These are phyloP conservation scores for Saccharomyces pastorianus DNA, from an alignment of 1,139 yeast species.

Conservation along the genomic window DNA sequence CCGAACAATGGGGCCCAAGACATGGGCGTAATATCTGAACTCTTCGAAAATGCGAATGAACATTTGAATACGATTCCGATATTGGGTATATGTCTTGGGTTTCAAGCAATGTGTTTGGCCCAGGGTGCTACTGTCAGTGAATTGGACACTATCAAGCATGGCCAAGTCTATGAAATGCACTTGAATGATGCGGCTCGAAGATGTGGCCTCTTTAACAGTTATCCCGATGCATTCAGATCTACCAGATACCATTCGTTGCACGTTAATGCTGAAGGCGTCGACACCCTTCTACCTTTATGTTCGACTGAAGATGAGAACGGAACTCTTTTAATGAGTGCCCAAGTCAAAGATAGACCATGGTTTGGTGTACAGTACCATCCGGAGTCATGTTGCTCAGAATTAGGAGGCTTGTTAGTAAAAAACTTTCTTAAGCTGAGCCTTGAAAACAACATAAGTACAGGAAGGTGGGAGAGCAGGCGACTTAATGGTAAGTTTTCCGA, in stretches of 20 bases:
- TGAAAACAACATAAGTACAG: conserved; percentile 32
- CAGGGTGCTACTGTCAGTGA: conserved; percentile 51
- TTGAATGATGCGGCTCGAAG: conserved; percentile 34
- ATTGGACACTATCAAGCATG: conserved; percentile 64
- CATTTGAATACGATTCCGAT: conserved; percentile 45
- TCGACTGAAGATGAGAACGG: conserved; percentile 36
- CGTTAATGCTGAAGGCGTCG: conserved; percentile 33
- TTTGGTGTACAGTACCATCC: conserved; percentile 97
- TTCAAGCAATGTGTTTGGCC: conserved; percentile 71
- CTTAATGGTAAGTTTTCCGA: background rate
- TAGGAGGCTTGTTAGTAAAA: conserved; percentile 50
- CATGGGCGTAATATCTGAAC: conserved; percentile 59
- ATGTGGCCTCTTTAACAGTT: conserved; percentile 35
- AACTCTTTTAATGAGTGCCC: conserved; percentile 68
- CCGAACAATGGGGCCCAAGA: conserved; percentile 53
- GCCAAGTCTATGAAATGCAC: conserved; percentile 54
- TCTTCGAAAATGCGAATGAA: conserved; percentile 21
- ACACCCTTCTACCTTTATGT: conserved; percentile 49
- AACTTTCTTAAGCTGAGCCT: conserved; percentile 58
- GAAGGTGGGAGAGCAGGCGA: conserved; percentile 10
- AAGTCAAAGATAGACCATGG: conserved; percentile 54
- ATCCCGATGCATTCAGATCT: conserved; percentile 45
- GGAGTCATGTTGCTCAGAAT: conserved; percentile 77
- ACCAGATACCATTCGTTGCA: conserved; percentile 87
- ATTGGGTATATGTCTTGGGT: conserved; percentile 88